Percentiles rank a stretch among this genome's conserved stretches.
Evolutionary conservation across 495 filamentous ascomycete genomes (phyloP).

Genomic region (Penicillium longicatenatum): DNA sequence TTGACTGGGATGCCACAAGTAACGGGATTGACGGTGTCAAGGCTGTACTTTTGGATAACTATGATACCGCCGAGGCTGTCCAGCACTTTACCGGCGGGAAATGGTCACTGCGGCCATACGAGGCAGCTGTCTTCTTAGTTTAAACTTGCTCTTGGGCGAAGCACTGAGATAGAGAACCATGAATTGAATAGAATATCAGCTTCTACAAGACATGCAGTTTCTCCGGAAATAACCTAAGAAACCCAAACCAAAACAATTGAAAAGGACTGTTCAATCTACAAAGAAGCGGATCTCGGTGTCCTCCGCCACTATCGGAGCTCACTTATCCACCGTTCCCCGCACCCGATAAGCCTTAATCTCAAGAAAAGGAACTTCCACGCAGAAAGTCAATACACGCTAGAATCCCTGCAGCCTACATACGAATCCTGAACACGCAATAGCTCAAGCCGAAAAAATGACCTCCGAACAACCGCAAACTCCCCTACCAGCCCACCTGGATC

Average conservation of each 20-base stretch:
- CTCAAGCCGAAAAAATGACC: slow-evolving; percentile 12
- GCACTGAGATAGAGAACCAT: not conserved
- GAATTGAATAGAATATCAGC: not conserved
- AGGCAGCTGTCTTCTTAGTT: slow-evolving; percentile 36
- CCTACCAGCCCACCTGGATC: slow-evolving; percentile 39
- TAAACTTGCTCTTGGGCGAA: slow-evolving; percentile 13
- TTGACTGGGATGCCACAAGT: slow-evolving; percentile 43
- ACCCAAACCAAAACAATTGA: not conserved
- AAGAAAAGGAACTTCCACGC: not conserved
- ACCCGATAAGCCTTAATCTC: slow-evolving; percentile 22
- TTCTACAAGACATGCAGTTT: not conserved
- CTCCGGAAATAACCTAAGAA: not conserved
- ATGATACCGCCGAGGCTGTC: slow-evolving; percentile 28
- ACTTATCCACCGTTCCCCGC: slow-evolving; percentile 29
- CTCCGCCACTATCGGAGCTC: slow-evolving; percentile 20
- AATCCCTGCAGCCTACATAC: not conserved
- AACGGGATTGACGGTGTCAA: slow-evolving; percentile 35
- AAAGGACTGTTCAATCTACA: not conserved
- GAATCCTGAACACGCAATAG: not conserved
- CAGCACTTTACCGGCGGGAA: slow-evolving; percentile 30
- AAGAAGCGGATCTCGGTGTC: slow-evolving; percentile 9
- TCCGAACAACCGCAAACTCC: slow-evolving; percentile 16
- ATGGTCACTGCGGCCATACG: slow-evolving; percentile 43
- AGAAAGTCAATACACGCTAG: not conserved
- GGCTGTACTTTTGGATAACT: slow-evolving; percentile 46